Evolutionary conservation across 768 basidiomycete species (phyloP).

Genomic region (Myochromella boudieri): DNA sequence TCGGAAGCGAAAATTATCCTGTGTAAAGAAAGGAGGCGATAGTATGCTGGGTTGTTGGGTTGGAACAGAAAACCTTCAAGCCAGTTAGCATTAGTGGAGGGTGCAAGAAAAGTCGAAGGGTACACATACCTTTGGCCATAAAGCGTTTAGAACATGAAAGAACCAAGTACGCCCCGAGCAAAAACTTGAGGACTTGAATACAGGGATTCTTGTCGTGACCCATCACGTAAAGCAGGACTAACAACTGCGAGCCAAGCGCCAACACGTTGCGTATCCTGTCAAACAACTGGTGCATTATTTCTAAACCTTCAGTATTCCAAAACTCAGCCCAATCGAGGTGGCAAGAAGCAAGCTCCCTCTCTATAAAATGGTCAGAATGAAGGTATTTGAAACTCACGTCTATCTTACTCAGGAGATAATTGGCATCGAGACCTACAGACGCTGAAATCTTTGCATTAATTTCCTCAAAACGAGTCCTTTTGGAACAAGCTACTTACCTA

Average conservation of each 20-base stretch:
- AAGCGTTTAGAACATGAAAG: background rate
- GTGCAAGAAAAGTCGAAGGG: background rate
- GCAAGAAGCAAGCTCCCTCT: slow-evolving; percentile 4
- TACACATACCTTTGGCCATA: background rate
- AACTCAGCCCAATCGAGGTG: slow-evolving; percentile 27
- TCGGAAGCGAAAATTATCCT: slow-evolving; percentile 40
- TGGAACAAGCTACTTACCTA: slow-evolving; percentile 24
- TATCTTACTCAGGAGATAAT: slow-evolving; percentile 19
- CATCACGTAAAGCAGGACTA: slow-evolving; percentile 21
- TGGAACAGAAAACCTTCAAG: slow-evolving; percentile 39
- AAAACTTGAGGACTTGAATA: slow-evolving; percentile 22
- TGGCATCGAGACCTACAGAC: slow-evolving; percentile 21
- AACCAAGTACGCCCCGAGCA: slow-evolving; percentile 26
- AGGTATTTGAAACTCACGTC: background rate
- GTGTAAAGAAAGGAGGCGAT: slow-evolving; percentile 37
- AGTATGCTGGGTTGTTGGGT: slow-evolving; percentile 34
- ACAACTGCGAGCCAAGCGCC: slow-evolving; percentile 25
- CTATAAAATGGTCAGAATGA: background rate
- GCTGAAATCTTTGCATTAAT: slow-evolving; percentile 16
- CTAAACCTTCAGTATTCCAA: slow-evolving; percentile 34
- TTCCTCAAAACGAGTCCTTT: background rate
- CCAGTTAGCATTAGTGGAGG: background rate
- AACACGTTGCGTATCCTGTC: slow-evolving; percentile 22
- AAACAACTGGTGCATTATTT: slow-evolving; percentile 25
- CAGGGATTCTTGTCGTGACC: slow-evolving; percentile 16